phyloP scores from a whole-genome alignment of 2,329 filamentous ascomycete genomes.

The Claviceps maximensis region DNA sequence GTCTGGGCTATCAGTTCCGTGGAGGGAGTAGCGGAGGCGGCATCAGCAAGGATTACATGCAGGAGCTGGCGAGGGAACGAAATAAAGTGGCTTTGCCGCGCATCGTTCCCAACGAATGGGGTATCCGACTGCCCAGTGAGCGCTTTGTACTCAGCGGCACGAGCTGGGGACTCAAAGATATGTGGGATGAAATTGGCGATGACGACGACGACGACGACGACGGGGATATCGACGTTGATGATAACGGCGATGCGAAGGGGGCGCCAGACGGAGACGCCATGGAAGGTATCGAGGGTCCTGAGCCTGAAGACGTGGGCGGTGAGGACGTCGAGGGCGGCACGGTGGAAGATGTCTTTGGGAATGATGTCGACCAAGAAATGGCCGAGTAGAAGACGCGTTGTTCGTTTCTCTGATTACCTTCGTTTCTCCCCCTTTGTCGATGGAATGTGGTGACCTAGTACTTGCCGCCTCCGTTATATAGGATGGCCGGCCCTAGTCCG shows the following conservation, averaged over 20 bases:
- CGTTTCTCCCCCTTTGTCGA: not conserved
- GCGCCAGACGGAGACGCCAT: conserved; percentile 28
- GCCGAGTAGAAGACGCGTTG: conserved; percentile 24
- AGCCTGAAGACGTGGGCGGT: conserved; percentile 28
- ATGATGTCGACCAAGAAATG: conserved; percentile 44
- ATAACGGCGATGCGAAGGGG: conserved; percentile 15
- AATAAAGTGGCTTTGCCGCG: conserved; percentile 54
- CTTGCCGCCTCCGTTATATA: not conserved
- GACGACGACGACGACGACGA: conserved; percentile 28
- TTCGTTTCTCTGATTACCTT: not conserved
- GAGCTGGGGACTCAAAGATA: conserved; percentile 49
- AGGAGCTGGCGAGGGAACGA: conserved; percentile 58
- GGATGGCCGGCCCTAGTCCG: too few relatives aligned
- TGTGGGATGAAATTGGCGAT: conserved; percentile 38
- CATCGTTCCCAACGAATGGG: conserved; percentile 53
- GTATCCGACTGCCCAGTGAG: conserved; percentile 52
- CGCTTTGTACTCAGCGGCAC: conserved; percentile 54
- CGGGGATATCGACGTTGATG: conserved; percentile 29
- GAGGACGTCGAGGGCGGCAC: conserved; percentile 37
- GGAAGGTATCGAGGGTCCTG: conserved; percentile 31
- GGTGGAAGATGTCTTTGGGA: conserved; percentile 41
- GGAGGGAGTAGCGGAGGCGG: conserved; percentile 38
- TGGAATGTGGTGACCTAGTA: not conserved
- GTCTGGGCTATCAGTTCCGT: conserved; percentile 57
- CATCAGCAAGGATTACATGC: conserved; percentile 60